Base-by-base conservation (phyloP, 495 filamentous ascomycete genomes). In the Aspergillus nanangensis region DNA sequence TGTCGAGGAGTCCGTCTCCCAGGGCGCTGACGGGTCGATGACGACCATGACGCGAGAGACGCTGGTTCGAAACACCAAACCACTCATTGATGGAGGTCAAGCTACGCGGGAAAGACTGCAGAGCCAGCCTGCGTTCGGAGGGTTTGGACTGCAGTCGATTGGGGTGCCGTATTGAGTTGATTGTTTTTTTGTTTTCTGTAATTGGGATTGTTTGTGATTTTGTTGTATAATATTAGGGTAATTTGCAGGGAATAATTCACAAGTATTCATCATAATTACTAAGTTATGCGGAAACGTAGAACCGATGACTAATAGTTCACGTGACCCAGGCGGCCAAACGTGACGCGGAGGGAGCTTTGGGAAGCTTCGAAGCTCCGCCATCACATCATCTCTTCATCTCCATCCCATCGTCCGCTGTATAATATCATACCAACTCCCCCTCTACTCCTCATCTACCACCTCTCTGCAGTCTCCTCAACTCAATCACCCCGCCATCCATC, bases 271-370 rank as follows among this genome's bases (percentile, higher is more conserved):
- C n/a, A n/a, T n/a, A n/a, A n/a, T n/a, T n/a, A n/a, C n/a, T n/a
- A n/a, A n/a, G n/a, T n/a, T n/a, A n/a, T n/a, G n/a, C n/a, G n/a
- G n/a, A n/a, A n/a, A n/a, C n/a, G n/a, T n/a, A n/a, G n/a, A n/a
- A n/a, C n/a, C n/a, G n/a, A n/a, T n/a, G n/a, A n/a, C n/a, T n/a
- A n/a, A n/a, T n/a, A n/a, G n/a, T n/a, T 3, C 69, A 72, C 69
- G 69, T 72, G 69, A 70, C 50, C 48, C 67, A 67, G 69, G 66
- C 42, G 38, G 62, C 52, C 60, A n/a, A 62, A 54, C 62, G 69
- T 70, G 67, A 72, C 66, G 69, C 69, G 69, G 62, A 70, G 54
- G 57, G 61, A 63, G 54, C 50, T 56, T 45, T 55, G 61, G 58
- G 66, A 63, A 66, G 65, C 52, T 58, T 55, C 46, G 51, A 60